Conservation (phyloP, 768 basidiomycete species). For the Crepidotus variabilis region DNA sequence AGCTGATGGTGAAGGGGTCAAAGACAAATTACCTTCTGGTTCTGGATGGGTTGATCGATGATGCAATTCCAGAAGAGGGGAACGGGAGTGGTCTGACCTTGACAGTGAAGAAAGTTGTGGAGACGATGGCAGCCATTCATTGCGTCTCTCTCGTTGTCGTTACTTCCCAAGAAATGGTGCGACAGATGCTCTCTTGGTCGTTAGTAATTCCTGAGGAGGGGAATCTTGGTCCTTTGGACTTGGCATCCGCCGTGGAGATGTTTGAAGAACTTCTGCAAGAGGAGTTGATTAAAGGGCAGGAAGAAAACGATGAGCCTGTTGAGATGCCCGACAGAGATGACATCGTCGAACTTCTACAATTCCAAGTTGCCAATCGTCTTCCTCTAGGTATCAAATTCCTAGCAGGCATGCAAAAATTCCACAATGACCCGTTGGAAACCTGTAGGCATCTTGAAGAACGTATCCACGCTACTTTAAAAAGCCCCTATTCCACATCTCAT, state of each 20-base stretch:
- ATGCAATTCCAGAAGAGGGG: neutral
- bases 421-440: neutral
- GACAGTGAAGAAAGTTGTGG: neutral
- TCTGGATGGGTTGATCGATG: neutral
- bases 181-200: neutral
- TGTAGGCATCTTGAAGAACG: neutral
- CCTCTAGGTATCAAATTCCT: neutral
- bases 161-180: neutral
- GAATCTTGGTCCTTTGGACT: neutral
- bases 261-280: neutral
- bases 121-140: neutral
- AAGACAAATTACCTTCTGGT: neutral
- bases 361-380: neutral
- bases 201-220: neutral
- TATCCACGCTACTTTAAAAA: neutral
- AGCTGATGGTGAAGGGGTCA: neutral
- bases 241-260: neutral
- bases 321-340: neutral
- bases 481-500: neutral
- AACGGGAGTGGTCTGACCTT: neutral
- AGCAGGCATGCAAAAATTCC: neutral
- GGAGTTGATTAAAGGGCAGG: neutral
- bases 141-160: neutral
- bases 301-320: too few species aligned
- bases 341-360: neutral